phyloP scores from a whole-genome alignment of 73 alveolate genomes.

The Paramecium sonneborni region DNA sequence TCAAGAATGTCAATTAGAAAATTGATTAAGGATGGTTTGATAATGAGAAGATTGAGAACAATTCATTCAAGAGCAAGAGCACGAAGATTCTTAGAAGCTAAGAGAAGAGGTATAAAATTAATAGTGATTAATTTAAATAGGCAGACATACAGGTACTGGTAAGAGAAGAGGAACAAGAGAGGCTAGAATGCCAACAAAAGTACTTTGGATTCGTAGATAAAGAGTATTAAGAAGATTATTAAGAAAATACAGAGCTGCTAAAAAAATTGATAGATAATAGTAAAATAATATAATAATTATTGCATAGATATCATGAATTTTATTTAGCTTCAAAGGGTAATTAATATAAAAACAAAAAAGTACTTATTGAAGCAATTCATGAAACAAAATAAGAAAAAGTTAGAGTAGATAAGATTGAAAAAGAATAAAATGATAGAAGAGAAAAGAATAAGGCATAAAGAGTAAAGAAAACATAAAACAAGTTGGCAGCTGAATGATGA shows the following conservation, averaged over 20 bases:
- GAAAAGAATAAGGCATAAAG: slow-evolving; percentile 67
- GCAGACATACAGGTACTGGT: slow-evolving; percentile 98
- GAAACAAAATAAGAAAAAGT: slow-evolving; percentile 76
- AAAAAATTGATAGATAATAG: slow-evolving; percentile 95
- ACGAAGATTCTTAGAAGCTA: slow-evolving; percentile 83
- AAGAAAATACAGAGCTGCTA: slow-evolving; percentile 95
- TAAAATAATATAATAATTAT: neutral
- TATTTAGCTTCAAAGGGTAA: slow-evolving; percentile 97
- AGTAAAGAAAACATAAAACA: slow-evolving; percentile 48
- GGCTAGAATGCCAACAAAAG: slow-evolving; percentile 98
- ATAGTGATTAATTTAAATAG: neutral
- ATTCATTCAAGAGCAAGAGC: slow-evolving; percentile 98
- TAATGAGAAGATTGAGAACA: slow-evolving; percentile 93
- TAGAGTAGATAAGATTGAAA: slow-evolving; percentile 61
- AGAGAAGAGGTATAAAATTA: slow-evolving; percentile 69
- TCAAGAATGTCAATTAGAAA: slow-evolving; percentile 92
- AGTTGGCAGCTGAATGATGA: slow-evolving; percentile 47
- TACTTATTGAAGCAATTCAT: slow-evolving; percentile 96
- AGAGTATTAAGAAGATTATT: slow-evolving; percentile 98
- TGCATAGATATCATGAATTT: slow-evolving; percentile 88
- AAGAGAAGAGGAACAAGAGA: slow-evolving; percentile 97
- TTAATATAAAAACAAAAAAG: slow-evolving; percentile 95
- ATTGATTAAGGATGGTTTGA: slow-evolving; percentile 95
- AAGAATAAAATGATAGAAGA: slow-evolving; percentile 65
- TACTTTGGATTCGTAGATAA: slow-evolving; percentile 97